Percentiles rank a stretch among this genome's conserved stretches.
Evolutionary conservation across 305 asterid genomes (phyloP).

Genomic region (Solanum chacoense): DNA sequence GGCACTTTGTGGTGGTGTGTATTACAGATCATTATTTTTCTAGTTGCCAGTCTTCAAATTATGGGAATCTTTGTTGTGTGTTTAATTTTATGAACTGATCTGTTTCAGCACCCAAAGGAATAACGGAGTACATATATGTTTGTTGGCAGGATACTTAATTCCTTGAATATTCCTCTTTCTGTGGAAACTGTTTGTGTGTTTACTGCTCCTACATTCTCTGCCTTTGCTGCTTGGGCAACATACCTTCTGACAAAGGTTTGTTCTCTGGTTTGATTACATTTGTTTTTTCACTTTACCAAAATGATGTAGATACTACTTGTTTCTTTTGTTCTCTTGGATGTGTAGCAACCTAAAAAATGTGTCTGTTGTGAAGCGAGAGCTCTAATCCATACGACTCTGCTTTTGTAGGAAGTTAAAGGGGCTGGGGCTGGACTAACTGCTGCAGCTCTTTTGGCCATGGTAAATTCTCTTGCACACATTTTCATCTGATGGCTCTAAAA

Average conservation of each 20-base stretch:
- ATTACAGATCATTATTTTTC: conserved; percentile 3
- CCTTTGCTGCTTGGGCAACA: conserved; percentile 98
- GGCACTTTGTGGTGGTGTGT: conserved; percentile 92
- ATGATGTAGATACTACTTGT: not conserved
- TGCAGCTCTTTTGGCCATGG: conserved; percentile 97
- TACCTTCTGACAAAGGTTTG: conserved; percentile 93
- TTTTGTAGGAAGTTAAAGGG: conserved; percentile 86
- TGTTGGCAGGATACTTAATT: conserved; percentile 67
- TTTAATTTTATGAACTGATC: not conserved
- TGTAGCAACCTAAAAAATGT: not conserved
- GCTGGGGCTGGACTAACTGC: conserved; percentile 97
- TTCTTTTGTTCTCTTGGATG: not conserved
- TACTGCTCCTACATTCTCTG: conserved; percentile 97
- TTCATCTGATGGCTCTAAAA: not conserved
- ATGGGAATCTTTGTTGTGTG: not conserved
- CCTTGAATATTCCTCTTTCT: conserved; percentile 82
- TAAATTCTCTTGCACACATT: conserved; percentile 20
- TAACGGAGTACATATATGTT: conserved; percentile 1
- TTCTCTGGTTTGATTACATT: conserved; percentile 10
- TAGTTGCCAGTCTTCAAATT: not conserved
- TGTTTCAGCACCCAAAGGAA: not conserved
- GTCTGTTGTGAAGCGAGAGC: not conserved
- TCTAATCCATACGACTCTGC: not conserved
- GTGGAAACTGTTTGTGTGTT: conserved; percentile 99
- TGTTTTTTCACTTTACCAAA: not conserved